Evolutionary conservation across 1,139 yeast genomes (phyloP).

Genomic region (Geotrichum klebahnii): DNA sequence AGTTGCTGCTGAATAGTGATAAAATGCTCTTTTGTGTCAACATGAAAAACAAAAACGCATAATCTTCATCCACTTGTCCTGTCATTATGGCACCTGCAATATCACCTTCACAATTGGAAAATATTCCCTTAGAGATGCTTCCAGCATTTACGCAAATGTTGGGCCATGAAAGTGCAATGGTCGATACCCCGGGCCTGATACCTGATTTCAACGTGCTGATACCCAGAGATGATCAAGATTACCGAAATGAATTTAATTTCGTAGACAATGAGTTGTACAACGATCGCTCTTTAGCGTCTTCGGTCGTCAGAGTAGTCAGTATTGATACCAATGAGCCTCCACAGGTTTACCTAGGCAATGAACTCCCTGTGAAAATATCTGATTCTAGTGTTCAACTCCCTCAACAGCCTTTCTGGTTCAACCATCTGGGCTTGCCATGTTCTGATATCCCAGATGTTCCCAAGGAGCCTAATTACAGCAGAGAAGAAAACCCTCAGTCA

Average conservation of each 20-base stretch:
- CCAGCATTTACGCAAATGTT: background rate
- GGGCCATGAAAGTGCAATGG: background rate
- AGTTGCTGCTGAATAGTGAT: too few species aligned
- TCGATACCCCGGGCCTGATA: background rate
- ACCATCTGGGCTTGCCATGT: background rate
- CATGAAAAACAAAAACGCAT: too few species aligned
- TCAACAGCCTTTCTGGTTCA: background rate
- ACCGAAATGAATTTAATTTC: slow-evolving; percentile 11
- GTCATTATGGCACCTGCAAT: background rate
- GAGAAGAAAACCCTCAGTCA: slow-evolving; percentile 10
- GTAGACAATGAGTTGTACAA: slow-evolving; percentile 9
- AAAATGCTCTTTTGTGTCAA: too few species aligned
- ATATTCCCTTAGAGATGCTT: slow-evolving; percentile 9
- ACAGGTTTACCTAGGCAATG: slow-evolving; percentile 9
- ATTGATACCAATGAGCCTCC: background rate
- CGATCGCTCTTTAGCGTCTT: slow-evolving; percentile 15
- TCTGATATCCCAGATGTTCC: slow-evolving; percentile 2
- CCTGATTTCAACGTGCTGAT: slow-evolving; percentile 8
- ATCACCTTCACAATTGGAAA: slow-evolving; percentile 12
- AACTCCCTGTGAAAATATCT: slow-evolving; percentile 7
- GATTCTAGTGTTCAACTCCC: background rate
- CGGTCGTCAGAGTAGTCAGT: slow-evolving; percentile 8
- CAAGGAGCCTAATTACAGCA: background rate
- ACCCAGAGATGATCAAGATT: slow-evolving; percentile 18
- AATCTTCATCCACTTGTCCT: background rate